These are phyloP conservation scores for Zelopaecilomyces penicillatus DNA, from an alignment of 2,329 filamentous ascomycete species.

Conservation along the genomic window DNA sequence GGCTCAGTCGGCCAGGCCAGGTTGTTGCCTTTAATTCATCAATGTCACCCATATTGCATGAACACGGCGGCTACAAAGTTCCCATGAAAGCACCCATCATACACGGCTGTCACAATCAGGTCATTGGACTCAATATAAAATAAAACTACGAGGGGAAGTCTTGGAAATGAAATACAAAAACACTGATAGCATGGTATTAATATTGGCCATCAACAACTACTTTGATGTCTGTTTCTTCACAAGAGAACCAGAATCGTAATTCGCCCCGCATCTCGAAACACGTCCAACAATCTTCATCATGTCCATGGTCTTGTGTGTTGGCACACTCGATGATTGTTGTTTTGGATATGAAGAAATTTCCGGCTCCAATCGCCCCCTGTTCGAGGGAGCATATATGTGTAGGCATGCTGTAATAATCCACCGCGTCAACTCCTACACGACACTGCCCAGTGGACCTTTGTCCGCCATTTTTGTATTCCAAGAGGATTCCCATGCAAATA, in stretches of 20 bases:
- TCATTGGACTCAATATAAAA: too few species aligned
- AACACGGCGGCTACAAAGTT: too few species aligned
- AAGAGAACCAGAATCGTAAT: constrained; percentile 11
- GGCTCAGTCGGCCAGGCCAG: too few species aligned
- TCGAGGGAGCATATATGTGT: constrained; percentile 7
- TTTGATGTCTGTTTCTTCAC: constrained; percentile 8
- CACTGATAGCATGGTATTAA: too few species aligned
- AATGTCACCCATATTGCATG: too few species aligned
- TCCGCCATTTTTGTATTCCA: constrained; percentile 10
- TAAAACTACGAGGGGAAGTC: too few species aligned
- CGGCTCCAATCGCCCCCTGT: not conserved
- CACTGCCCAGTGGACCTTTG: constrained; percentile 12
- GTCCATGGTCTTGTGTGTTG: constrained; percentile 5
- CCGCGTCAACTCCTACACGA: constrained; percentile 9
- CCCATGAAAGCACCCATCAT: too few species aligned
- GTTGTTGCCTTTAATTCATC: too few species aligned
- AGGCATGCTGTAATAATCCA: constrained; percentile 6
- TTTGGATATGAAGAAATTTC: not conserved
- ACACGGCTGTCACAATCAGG: too few species aligned
- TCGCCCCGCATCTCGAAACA: constrained; percentile 10
- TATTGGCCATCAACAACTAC: constrained; percentile 2
- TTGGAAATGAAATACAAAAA: too few species aligned
- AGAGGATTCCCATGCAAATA: constrained; percentile 10
- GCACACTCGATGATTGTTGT: constrained; percentile 5
- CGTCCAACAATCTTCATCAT: constrained; percentile 8